phyloP scores from a whole-genome alignment of 1,284 basidiomycete species.

The Kwoniella shivajii region DNA sequence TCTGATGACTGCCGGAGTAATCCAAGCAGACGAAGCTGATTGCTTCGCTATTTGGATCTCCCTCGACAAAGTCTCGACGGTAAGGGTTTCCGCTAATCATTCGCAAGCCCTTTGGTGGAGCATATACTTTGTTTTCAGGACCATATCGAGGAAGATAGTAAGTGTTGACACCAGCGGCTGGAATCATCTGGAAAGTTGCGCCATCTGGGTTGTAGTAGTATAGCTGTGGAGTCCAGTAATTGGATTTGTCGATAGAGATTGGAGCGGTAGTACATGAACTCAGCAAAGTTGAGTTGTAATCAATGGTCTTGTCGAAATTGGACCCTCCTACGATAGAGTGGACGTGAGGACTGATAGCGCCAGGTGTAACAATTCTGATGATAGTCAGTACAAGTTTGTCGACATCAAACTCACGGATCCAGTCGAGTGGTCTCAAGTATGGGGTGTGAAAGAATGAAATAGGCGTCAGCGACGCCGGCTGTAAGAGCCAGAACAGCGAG shows the following conservation, averaged over 20 bases:
- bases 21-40: conserved; percentile 55
- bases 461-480: conserved; percentile 33
- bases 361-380: conserved; percentile 43
- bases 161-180: conserved; percentile 34
- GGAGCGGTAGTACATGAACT: conserved; percentile 52
- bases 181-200: conserved; percentile 40
- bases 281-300: conserved; percentile 35
- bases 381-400: too few species aligned
- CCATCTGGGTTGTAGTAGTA: conserved; percentile 52
- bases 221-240: conserved; percentile 57
- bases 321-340: conserved; percentile 53
- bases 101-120: conserved; percentile 55
- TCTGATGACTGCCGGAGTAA: conserved; percentile 33
- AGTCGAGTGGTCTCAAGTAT: conserved; percentile 43
- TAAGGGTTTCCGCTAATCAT: conserved; percentile 54
- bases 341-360: conserved; percentile 38
- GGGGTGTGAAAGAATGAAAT: conserved; percentile 46
- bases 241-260: conserved; percentile 53
- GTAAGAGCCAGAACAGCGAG: too few species aligned
- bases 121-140: conserved; percentile 33
- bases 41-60: conserved; percentile 36
- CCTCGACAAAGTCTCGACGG: conserved; percentile 32
- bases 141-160: conserved; percentile 50
- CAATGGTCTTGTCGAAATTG: conserved; percentile 48
- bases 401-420: conserved; percentile 41